Evolutionary conservation across 148 eudicot species (phyloP).

Genomic region (Hydrangea macrophylla): DNA sequence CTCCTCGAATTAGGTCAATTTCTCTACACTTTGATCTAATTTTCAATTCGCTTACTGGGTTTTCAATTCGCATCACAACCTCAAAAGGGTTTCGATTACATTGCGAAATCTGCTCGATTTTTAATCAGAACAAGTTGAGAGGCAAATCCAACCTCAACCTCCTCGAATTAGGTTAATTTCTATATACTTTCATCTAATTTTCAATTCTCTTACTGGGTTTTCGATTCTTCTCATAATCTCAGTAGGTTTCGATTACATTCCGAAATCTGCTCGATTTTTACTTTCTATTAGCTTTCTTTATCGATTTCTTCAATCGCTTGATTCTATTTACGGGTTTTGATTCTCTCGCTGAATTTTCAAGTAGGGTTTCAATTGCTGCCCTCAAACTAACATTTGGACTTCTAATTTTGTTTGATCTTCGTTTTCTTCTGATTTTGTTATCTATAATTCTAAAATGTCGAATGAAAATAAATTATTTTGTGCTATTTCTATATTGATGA

Average conservation of each 20-base stretch:
- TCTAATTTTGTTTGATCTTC: background rate
- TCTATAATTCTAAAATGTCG: background rate
- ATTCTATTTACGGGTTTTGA: background rate
- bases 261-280: background rate
- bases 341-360: background rate
- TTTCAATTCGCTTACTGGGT: background rate
- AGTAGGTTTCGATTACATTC: background rate
- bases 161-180: constrained; percentile 8
- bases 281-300: constrained; percentile 4
- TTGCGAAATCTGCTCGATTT: background rate
- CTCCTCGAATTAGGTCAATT: constrained; percentile 10
- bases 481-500: background rate
- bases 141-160: background rate
- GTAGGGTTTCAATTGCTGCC: constrained; percentile 5
- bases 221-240: background rate
- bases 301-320: background rate
- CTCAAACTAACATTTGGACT: background rate
- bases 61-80: background rate
- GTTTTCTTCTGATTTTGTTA: background rate
- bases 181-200: background rate
- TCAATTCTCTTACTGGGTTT: background rate
- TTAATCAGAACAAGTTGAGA: no score
- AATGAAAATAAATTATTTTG: background rate
- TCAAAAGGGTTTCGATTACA: constrained; percentile 5
- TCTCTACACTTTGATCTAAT: background rate